Base-by-base conservation (phyloP, 2,329 filamentous ascomycete species). In the Phyllosticta paracitricarpa region DNA sequence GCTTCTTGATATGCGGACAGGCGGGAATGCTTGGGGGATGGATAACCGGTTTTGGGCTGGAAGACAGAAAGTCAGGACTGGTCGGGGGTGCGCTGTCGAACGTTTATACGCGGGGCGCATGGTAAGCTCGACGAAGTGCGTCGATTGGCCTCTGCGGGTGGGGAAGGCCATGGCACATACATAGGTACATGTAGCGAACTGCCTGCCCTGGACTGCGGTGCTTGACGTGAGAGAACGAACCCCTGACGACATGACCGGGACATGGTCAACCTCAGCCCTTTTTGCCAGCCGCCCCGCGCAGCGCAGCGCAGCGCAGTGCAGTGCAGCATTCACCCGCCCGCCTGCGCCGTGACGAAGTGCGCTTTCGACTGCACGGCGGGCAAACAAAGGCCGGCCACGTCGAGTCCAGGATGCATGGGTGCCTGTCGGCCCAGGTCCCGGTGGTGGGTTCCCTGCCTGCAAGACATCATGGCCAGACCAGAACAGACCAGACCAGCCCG, bases 81-180 rank as follows among this genome's bases (percentile, higher is more conserved):
- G 33, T 30, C 55, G 55, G 30, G 40, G 70, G 68, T 75, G 70
- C 68, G 72, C 70, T 73, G 72, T 75, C 72, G 71, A 69, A 66
- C 68, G 65, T 68, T 70, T 65, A 72, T 71, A 70, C 70, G 71
- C 67, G 66, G 57, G 19, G 33, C 58, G 33, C 33, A 40, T 40
- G 33, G 33, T 40, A 40, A 40, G 33, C 33, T 40, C 33, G 33
- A 40, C 33, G 33, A 40, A 40, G 59, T 25, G 54, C 26, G 53
- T 17, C 56, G 9, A 40, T 40, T 57, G 56, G 56, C 56, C 56
- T 40, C 10, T 40, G 56, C 56, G 25, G 59, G 59, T 61, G 54
- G 59, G 59, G 56, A 57, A 61, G 54, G 54, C 56, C 56, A 51
- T 58, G 56, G 12, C 19, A 22, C 19, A 22, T 22, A n/a, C n/a